Percentiles rank a stretch among this genome's conserved stretches.
These are phyloP conservation scores for Zymoseptoria pseudotritici DNA, from an alignment of 2,329 filamentous ascomycete species.

Conservation along the genomic window DNA sequence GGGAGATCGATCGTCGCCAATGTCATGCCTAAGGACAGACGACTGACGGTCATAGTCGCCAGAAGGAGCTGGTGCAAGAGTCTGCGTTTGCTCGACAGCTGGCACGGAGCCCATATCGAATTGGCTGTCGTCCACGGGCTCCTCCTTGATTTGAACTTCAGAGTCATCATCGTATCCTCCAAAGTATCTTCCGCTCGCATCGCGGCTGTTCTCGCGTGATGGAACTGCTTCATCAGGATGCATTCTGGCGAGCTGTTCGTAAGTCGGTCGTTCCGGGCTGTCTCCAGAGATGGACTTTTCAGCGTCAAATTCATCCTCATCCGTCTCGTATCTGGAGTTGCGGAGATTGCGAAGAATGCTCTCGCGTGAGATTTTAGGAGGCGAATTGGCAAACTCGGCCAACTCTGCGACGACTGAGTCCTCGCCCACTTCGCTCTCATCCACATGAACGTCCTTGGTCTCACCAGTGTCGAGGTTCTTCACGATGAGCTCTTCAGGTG, in stretches of 20 bases:
- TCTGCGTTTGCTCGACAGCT: slow-evolving; percentile 32
- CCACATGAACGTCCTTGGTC: slow-evolving; percentile 15
- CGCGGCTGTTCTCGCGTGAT: slow-evolving; percentile 60
- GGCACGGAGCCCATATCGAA: slow-evolving; percentile 61
- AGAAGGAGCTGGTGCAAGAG: slow-evolving; percentile 47
- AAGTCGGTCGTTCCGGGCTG: slow-evolving; percentile 22
- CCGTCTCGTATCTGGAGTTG: slow-evolving; percentile 48
- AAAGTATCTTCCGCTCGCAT: slow-evolving; percentile 20
- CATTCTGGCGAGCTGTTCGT: slow-evolving; percentile 47
- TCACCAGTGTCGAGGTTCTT: slow-evolving; percentile 25
- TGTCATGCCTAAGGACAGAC: slow-evolving; percentile 50
- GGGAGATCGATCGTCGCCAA: slow-evolving; percentile 45
- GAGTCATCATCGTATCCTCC: slow-evolving; percentile 39
- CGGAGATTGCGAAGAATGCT: slow-evolving; percentile 87
- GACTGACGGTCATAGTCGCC: slow-evolving; percentile 39
- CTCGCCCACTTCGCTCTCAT: slow-evolving; percentile 24
- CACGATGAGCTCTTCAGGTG: slow-evolving; percentile 31
- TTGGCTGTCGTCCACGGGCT: slow-evolving; percentile 50
- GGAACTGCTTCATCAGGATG: slow-evolving; percentile 89
- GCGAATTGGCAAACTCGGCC: slow-evolving; percentile 30
- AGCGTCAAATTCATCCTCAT: slow-evolving; percentile 28
- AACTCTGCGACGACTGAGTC: slow-evolving; percentile 29
- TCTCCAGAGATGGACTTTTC: slow-evolving; percentile 45
- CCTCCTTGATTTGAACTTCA: slow-evolving; percentile 63
- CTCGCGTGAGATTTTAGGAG: slow-evolving; percentile 82